Evolutionary conservation across 208 protist genomes (phyloP), one percentile per base, ranked within the genome.

Genomic region (Blastocrithidia nonstop): DNA sequence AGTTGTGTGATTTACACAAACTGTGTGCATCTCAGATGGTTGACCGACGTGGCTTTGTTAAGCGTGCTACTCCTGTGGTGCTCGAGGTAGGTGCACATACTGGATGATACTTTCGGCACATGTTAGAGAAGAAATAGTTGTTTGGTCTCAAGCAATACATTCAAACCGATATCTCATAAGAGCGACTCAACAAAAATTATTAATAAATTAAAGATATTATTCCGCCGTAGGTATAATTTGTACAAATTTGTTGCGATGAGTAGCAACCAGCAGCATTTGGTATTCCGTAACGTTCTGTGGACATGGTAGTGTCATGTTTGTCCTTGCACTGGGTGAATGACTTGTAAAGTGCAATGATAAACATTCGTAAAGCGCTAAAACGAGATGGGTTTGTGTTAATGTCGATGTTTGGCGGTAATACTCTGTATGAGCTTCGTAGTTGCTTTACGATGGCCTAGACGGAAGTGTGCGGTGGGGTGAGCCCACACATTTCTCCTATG

Each of bases 301-400:
- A 93, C 48, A 87, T 93, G 75, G 71, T 74, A 3, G 69, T 88
- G 2, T 86, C 85, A 19, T 88, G 75, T 45, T 64, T 93, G 8
- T 88, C 74, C 6, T 80, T 93, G 76, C 85, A 93, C 54, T 93
- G 85, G 85, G 80, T 89, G 27, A 93, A 93, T 48, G 80, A 93
- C 45, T 54, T 93, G 15, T 77, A 93, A 57, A 80, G 64, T 20
- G 50, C 70, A 0, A 80, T 88, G 65, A 66, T 76, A 31, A 79
- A 89, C 41, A 67, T 90, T 8, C 69, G 77, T 13, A 61, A 71
- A 25, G 59, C 85, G 22, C 69, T 95, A 23, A 95, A 93, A 51
- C 67, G 54, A 13, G 88, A 95, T 50, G 88, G 84, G 11, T 83
- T 91, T 50, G 57, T 93, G 33, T 44, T 95, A 36, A 61, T 61